Evolutionary conservation across 768 basidiomycete genomes (phyloP).

Genomic region (Leccinum pellstonianum): DNA sequence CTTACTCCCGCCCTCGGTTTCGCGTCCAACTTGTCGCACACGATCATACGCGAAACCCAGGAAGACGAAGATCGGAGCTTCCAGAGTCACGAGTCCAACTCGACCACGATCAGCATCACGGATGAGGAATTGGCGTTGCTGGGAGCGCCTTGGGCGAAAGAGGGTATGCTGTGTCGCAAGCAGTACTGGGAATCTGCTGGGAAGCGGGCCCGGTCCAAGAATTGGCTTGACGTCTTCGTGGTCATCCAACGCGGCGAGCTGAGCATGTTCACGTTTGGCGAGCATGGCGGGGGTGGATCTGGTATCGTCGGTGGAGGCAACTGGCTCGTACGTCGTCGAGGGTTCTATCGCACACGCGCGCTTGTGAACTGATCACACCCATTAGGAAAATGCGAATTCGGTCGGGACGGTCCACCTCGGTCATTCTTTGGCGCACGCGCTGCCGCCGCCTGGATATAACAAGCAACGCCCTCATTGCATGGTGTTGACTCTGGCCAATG

Average conservation of each 20-base stretch:
- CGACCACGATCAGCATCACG: conserved; percentile 80
- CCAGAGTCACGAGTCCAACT: conserved; percentile 59
- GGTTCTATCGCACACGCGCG: background rate
- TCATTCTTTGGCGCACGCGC: conserved; percentile 82
- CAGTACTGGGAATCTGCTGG: conserved; percentile 88
- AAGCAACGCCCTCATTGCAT: conserved; percentile 91
- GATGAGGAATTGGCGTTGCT: conserved; percentile 95
- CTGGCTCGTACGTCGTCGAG: conserved; percentile 77
- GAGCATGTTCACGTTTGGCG: conserved; percentile 95
- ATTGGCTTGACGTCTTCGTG: conserved; percentile 93
- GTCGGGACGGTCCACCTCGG: conserved; percentile 84
- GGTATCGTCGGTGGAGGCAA: conserved; percentile 91
- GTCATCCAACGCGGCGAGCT: conserved; percentile 94
- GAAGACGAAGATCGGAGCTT: conserved; percentile 80
- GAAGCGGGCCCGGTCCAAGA: conserved; percentile 83
- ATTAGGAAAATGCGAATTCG: conserved; percentile 78
- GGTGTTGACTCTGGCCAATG: conserved; percentile 84
- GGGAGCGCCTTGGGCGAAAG: conserved; percentile 98
- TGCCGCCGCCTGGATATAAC: conserved; percentile 92
- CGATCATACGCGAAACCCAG: conserved; percentile 92
- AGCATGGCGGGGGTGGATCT: conserved; percentile 56
- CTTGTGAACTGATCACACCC: conserved; percentile 8
- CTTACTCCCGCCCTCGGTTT: conserved; percentile 90
- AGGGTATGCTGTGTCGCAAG: conserved; percentile 93
- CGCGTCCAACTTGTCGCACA: conserved; percentile 92